These are phyloP conservation scores for Telfairia occidentalis DNA, from an alignment of 331 rosid genomes.

Conservation along the genomic window DNA sequence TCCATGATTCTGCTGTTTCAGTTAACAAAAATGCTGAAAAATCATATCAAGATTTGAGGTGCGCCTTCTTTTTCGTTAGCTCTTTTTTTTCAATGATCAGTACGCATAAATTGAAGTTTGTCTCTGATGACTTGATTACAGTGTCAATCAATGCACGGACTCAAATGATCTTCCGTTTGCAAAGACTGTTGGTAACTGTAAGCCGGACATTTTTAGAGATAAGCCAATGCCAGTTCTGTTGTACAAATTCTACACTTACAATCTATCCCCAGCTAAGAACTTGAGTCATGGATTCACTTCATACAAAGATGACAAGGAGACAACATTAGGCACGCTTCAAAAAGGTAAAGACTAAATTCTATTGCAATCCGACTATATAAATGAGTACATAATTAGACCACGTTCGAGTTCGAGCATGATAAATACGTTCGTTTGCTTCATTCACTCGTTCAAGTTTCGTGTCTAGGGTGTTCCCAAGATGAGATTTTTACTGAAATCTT, in stretches of 20 bases:
- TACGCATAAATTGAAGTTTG: background rate
- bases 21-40: slow-evolving; percentile 20
- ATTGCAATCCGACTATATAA: background rate
- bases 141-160: slow-evolving; percentile 29
- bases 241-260: slow-evolving; percentile 21
- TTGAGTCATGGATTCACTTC: slow-evolving; percentile 25
- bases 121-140: background rate
- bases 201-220: slow-evolving; percentile 22
- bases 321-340: slow-evolving; percentile 1
- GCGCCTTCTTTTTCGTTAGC: background rate
- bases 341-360: background rate
- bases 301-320: slow-evolving; percentile 4
- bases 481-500: background rate
- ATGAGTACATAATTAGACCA: background rate
- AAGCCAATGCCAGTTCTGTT: slow-evolving; percentile 40
- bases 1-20: background rate
- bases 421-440: background rate
- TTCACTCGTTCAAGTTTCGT: background rate
- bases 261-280: slow-evolving; percentile 20
- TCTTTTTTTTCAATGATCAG: background rate
- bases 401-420: background rate
- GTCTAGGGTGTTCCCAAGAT: background rate
- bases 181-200: slow-evolving; percentile 18
- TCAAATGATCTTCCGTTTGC: slow-evolving; percentile 8
- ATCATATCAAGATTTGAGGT: slow-evolving; percentile 27